These are phyloP conservation scores for Excoecaria agallocha DNA, from an alignment of 345 rosid species.

Conservation along the genomic window DNA sequence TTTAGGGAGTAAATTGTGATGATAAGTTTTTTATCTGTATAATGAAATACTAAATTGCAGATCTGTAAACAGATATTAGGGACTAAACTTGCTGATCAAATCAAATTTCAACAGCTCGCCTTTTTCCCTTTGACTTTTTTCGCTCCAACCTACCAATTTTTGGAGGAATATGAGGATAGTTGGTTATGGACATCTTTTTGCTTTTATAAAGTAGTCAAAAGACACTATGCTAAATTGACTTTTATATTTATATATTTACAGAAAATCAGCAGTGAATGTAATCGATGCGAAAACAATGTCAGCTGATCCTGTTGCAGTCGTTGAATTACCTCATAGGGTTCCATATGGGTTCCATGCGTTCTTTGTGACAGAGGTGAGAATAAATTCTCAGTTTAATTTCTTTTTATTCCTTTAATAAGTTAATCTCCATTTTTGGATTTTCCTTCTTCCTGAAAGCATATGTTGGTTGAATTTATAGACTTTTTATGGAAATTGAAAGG, in stretches of 20 bases:
- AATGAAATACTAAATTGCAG: not conserved
- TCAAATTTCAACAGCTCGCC: too few species aligned
- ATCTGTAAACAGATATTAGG: not conserved
- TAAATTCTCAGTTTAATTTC: not conserved
- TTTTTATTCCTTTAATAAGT: not conserved
- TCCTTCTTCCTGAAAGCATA: not conserved
- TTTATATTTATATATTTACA: constrained; percentile 25
- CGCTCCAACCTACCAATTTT: not conserved
- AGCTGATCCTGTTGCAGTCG: constrained; percentile 84
- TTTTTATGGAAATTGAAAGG: not conserved
- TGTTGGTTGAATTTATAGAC: not conserved
- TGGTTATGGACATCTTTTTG: not conserved
- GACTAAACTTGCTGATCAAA: too few species aligned
- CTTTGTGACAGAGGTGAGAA: constrained; percentile 77
- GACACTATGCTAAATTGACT: not conserved
- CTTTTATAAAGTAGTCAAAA: not conserved
- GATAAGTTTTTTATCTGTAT: not conserved
- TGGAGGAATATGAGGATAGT: not conserved
- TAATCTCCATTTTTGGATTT: not conserved
- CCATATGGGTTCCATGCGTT: constrained; percentile 94
- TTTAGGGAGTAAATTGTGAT: not conserved
- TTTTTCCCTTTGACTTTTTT: not conserved
- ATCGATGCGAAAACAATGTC: constrained; percentile 95
- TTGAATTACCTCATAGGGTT: constrained; percentile 84
- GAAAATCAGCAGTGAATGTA: constrained; percentile 76